Base-by-base conservation (phyloP, 179 eudicot genomes). In the Corrigiola litoralis region DNA sequence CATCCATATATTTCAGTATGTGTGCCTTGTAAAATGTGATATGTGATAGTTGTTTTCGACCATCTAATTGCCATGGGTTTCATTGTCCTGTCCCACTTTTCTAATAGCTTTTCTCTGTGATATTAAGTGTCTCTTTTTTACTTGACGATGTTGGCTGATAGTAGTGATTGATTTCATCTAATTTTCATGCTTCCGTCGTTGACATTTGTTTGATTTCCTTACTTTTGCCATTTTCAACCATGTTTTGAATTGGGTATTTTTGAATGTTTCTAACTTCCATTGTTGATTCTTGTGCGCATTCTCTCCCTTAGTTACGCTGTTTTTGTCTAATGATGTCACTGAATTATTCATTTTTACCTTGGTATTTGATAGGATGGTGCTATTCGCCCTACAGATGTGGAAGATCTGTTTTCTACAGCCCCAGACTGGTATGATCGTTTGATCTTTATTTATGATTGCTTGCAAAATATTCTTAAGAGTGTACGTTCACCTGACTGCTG, bases 331-430 rank as follows among this genome's bases (percentile, higher is more conserved):
- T 24, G 14, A 9, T 44, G 5, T n/a, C 25, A 13, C 25, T 66
- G 17, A 46, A 18, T 47, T 36, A 27, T 68, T 42, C 16, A 21
- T 31, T 44, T 14, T 4, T 29, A 42, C 17, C 17, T 34, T 38
- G 41, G 11, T 33, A 53, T 34, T 40, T 25, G 37, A 61, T 76
- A 89, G 99, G 88, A 83, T 80, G 99, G 95, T 56, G 79, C 87
- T 54, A 80, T 94, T 52, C 70, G 81, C 23, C 67, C 81, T 54
- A 46, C 74, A 38, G 96, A 90, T 47, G 80, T 94, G 75, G 91
- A 86, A 51, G 99, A 90, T 68, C 75, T 94, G 46, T 94, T 94
- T 71, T 94, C 99, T 34, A 90, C 97, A 33, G 96, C 99, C 31
- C 96, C 96, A 58, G 96, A 94, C 64, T 79, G 88, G 99, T 94